phyloP scores from a whole-genome alignment of 805 yeast species.

The Candida saitoana region DNA sequence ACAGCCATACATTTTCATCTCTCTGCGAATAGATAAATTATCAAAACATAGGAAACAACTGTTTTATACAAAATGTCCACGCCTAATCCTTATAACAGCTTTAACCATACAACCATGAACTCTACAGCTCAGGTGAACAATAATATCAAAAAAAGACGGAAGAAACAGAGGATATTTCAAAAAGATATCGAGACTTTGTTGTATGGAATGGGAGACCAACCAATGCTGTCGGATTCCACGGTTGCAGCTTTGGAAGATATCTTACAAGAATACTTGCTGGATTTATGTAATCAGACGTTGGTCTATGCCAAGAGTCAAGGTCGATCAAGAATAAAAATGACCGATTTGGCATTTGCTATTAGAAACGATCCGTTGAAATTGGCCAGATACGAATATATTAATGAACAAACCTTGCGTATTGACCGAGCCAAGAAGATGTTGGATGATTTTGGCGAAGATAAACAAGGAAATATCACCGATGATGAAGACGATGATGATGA shows the following conservation, averaged over 20 bases:
- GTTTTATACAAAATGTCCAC: not conserved
- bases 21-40: too few relatives aligned
- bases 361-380: conserved; percentile 40
- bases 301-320: conserved; percentile 36
- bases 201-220: conserved; percentile 40
- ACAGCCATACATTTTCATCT: too few relatives aligned
- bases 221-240: conserved; percentile 35
- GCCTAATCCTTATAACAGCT: not conserved
- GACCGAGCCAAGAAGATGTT: conserved; percentile 39
- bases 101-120: conserved; percentile 3
- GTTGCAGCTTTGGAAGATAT: conserved; percentile 37
- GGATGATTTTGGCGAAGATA: conserved; percentile 25
- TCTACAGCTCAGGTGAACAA: conserved; percentile 8
- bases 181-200: conserved; percentile 40
- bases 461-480: conserved; percentile 4
- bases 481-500: conserved; percentile 14
- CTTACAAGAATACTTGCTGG: conserved; percentile 33
- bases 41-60: not conserved
- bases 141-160: conserved; percentile 17
- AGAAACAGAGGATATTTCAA: conserved; percentile 34
- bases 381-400: conserved; percentile 37
- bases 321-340: conserved; percentile 35
- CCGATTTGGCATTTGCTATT: conserved; percentile 39
- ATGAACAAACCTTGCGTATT: conserved; percentile 34
- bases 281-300: conserved; percentile 29